Base-by-base conservation (phyloP, 208 protist genomes). In the Crithidia bombi region DNA sequence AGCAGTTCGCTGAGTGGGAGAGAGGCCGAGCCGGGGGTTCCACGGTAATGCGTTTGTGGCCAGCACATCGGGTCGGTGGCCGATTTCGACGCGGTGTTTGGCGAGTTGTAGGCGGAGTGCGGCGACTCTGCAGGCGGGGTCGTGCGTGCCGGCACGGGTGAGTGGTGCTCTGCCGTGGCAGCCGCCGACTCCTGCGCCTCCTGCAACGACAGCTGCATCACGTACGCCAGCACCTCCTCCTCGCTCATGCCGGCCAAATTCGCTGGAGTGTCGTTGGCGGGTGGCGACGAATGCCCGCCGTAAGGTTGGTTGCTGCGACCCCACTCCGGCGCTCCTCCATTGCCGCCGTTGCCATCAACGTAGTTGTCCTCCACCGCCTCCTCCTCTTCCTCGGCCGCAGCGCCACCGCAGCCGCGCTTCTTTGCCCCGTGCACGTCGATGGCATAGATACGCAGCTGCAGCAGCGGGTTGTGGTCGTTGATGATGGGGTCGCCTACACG, bases 1-100 rank as follows among this genome's bases (percentile, higher is more conserved):
- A 94, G 68, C 33, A 90, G 78, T 52, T 91, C 79, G 41, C 85
- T 85, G 43, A 79, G 81, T 14, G 58, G 65, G 33, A 77, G 56
- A 7, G 69, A 74, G 11, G 64, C 11, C 25, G 63, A 11, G 15
- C 63, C 39, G 9, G 30, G 41, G 43, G 57, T 49, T 33, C 56
- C 69, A 30, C 67, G 74, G 67, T 51, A 75, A 33, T 68, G 51
- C 32, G 19, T 52, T 30, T 51, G 67, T 14, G 47, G 50, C 33
- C 39, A 61, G 32, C 35, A 36, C 25, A 21, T 25, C 25, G 55
- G 28, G 21, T 50, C n/a, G 25, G 35, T 33, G 49, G 7, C 15
- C 32, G 57, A 2, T 21, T 12, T 50, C 23, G 19, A 14, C 21
- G 15, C 17, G 59, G 14, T 10, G 25, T 19, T 25, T 28, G 49